These are phyloP conservation scores for Chaetomium olivaceum DNA, from an alignment of 2,329 filamentous ascomycete species.

Conservation along the genomic window DNA sequence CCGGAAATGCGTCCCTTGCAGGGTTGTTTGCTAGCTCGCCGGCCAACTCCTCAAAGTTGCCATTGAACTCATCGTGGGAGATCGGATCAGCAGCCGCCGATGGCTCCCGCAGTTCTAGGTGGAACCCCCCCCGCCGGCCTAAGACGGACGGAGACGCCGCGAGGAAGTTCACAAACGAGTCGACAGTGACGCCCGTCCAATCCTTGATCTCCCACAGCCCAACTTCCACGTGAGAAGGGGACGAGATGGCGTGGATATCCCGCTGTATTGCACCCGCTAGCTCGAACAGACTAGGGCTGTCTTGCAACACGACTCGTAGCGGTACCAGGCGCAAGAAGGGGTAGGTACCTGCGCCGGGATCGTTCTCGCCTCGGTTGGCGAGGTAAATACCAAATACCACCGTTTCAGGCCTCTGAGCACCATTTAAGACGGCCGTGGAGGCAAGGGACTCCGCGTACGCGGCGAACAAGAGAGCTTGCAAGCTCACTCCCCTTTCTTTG, in stretches of 20 bases:
- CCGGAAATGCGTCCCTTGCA: constrained; percentile 38
- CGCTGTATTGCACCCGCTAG: constrained; percentile 64
- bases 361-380: constrained; percentile 66
- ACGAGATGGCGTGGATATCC: constrained; percentile 65
- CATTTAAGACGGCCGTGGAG: constrained; percentile 8
- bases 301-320: constrained; percentile 53
- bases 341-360: constrained; percentile 50
- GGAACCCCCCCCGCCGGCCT: background rate
- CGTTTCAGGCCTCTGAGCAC: constrained; percentile 34
- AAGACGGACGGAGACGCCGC: constrained; percentile 43
- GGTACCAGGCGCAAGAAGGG: constrained; percentile 82
- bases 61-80: background rate
- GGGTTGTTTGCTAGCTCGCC: constrained; percentile 31
- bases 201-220: constrained; percentile 69
- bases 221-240: constrained; percentile 54
- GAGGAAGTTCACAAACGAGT: constrained; percentile 82
- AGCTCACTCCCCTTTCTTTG: constrained; percentile 57
- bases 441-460: constrained; percentile 57
- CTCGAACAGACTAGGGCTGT: constrained; percentile 42
- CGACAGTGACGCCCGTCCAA: constrained; percentile 73
- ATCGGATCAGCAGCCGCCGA: no score
- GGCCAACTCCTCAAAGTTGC: background rate
- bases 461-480: constrained; percentile 77
- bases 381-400: constrained; percentile 78
- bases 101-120: constrained; percentile 2